Evolutionary conservation across 1,284 basidiomycete species (phyloP).

Genomic region (Ustilago crameri): DNA sequence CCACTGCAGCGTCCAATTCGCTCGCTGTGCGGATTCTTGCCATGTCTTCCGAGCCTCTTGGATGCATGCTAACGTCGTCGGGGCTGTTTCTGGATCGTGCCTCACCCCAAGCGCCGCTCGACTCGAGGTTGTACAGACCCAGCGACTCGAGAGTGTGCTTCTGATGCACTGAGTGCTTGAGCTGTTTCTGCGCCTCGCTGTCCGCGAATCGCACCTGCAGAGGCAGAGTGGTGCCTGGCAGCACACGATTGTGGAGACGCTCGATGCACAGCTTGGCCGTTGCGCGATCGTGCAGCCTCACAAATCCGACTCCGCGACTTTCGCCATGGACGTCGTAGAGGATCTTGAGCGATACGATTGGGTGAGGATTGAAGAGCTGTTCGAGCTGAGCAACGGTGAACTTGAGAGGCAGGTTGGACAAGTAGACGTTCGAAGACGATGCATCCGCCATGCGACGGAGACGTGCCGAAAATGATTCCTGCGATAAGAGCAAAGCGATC

Average conservation of each 20-base stretch:
- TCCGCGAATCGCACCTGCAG: constrained; percentile 62
- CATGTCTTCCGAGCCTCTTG: background rate
- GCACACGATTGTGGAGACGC: constrained; percentile 46
- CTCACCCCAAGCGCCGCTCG: background rate
- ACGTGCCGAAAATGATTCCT: constrained; percentile 56
- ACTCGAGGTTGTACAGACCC: constrained; percentile 4
- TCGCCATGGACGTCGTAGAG: constrained; percentile 54
- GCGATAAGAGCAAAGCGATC: background rate
- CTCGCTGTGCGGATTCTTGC: constrained; percentile 14
- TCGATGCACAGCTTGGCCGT: constrained; percentile 59
- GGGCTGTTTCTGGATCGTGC: background rate
- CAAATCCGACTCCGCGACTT: constrained; percentile 58
- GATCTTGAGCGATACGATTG: constrained; percentile 56
- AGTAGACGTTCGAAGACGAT: constrained; percentile 56
- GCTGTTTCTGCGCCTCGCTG: constrained; percentile 59
- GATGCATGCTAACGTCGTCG: background rate
- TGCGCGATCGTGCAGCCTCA: constrained; percentile 49
- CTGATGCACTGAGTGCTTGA: constrained; percentile 46
- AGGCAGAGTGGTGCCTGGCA: constrained; percentile 46
- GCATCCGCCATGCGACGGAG: constrained; percentile 55
- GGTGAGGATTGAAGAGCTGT: constrained; percentile 59
- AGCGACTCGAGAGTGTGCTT: constrained; percentile 47
- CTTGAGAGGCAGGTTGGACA: constrained; percentile 55
- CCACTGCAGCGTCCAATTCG: constrained; percentile 15
- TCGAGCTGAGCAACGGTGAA: constrained; percentile 53